Evolutionary conservation across 306 rosid species (phyloP).

Genomic region (Lithocarpus polystachyus): DNA sequence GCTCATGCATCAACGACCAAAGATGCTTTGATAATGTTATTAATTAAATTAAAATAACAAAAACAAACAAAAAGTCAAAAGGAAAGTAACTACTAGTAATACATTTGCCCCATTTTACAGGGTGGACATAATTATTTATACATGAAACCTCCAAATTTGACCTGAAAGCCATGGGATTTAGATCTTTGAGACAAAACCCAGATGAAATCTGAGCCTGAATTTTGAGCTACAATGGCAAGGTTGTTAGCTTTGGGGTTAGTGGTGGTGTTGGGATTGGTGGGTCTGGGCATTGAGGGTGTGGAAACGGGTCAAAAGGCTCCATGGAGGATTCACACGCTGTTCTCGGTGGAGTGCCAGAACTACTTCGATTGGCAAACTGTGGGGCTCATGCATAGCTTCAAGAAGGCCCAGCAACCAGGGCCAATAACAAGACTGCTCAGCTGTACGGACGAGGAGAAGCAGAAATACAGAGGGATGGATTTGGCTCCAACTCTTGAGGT

Average conservation of each 20-base stretch:
- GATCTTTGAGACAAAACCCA: slow-evolving; percentile 50
- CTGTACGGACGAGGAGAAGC: slow-evolving; percentile 92
- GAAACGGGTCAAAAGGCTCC: slow-evolving; percentile 47
- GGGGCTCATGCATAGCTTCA: slow-evolving; percentile 81
- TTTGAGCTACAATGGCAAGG: slow-evolving; percentile 45
- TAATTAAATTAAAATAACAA: not conserved
- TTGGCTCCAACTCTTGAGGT: slow-evolving; percentile 97
- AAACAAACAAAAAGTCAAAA: not conserved
- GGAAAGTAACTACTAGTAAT: too few species aligned
- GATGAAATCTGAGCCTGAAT: slow-evolving; percentile 40
- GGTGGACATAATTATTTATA: not conserved
- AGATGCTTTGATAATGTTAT: not conserved
- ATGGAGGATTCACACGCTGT: slow-evolving; percentile 80
- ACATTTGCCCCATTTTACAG: not conserved
- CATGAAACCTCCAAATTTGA: slow-evolving; percentile 40
- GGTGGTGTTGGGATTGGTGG: slow-evolving; percentile 26
- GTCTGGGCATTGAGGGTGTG: slow-evolving; percentile 23
- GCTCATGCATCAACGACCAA: not conserved
- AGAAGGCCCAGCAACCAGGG: slow-evolving; percentile 83
- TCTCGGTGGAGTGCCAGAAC: slow-evolving; percentile 97
- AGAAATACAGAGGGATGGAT: slow-evolving; percentile 78
- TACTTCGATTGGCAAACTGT: slow-evolving; percentile 99
- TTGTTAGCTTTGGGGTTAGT: slow-evolving; percentile 29
- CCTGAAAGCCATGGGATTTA: slow-evolving; percentile 40
- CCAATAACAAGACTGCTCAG: slow-evolving; percentile 91